A percentile compares a stretch with the other conserved stretches of the same genome.
Evolutionary conservation across 139 green algal species (phyloP).

Genomic region (Dunaliella primolecta): DNA sequence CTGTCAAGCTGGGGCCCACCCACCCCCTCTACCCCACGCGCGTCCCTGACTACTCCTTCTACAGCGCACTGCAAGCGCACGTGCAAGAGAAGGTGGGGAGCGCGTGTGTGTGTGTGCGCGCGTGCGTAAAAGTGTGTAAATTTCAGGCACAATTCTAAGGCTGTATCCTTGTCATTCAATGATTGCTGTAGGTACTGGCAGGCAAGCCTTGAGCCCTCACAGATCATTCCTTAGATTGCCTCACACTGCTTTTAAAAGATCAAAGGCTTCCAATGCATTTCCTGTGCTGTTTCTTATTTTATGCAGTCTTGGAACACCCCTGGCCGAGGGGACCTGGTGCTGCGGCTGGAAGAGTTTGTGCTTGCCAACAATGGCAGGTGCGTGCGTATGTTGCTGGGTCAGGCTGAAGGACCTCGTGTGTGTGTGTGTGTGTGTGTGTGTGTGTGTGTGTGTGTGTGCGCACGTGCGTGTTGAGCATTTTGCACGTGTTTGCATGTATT

Average conservation of each 20-base stretch:
- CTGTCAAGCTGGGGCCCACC: conserved; percentile 39
- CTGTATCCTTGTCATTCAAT: neutral
- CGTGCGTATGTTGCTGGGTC: neutral
- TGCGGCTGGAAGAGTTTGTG: conserved; percentile 52
- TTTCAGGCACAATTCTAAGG: neutral
- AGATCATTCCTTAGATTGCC: no score
- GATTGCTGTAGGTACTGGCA: neutral
- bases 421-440: no score
- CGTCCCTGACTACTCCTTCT: conserved; percentile 50
- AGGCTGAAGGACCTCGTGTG: no score
- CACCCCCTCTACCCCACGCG: conserved; percentile 40
- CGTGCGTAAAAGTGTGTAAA: neutral
- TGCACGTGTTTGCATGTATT: no score
- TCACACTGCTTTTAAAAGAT: no score
- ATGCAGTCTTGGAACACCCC: conserved; percentile 1
- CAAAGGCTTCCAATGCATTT: no score
- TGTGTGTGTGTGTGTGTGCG: no score
- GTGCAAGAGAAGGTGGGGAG: conserved; percentile 13
- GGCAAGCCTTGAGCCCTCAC: no score
- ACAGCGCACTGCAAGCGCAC: conserved; percentile 36
- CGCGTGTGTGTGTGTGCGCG: neutral
- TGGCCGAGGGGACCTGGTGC: conserved; percentile 26
- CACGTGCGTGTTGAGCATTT: no score
- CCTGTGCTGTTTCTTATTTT: no score
- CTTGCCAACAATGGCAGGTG: conserved; percentile 48